Evolutionary conservation across 139 green algal genomes (phyloP), one percentile per base, ranked within the genome.

Genomic region (Chlamydomonas applanata): DNA sequence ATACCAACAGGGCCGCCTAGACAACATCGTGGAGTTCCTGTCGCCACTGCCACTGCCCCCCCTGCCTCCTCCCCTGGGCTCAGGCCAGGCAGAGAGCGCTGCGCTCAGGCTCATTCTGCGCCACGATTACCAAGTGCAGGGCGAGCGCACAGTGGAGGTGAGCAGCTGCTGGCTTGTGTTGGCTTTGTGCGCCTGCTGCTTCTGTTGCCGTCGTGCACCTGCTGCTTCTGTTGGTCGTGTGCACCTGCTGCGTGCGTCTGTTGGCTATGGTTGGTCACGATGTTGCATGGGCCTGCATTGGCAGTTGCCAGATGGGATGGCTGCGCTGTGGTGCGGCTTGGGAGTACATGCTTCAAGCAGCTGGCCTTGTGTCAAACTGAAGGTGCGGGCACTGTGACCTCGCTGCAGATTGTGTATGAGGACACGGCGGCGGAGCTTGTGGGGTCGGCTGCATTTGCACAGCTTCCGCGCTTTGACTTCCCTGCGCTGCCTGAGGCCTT

Each of bases 21-120:
- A 89, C 83, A 89, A 89, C 62, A 71, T 86, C 3, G 83, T 89
- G 53, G 83, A 89, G 83, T 72, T 89, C 30, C 66, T 89, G 24
- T 20, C 19, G 33, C 40, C 71, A 69, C 14, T 25, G 25, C 35
- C 40, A 2, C 59, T 70, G 49, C 33, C 22, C 11, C 16, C 25
- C 30, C 54, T 19, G 17, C 3, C n/a, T 49, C 2, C 29, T 25
- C 34, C 24, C 20, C 20, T 61, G 67, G 13, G 53, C 30, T 30
- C 40, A 14, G 30, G 32, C 44, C 29, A 22, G 52, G 24, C 19
- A 25, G 74, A 82, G 4, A 70, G 73, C 1, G 78, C 83, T 1
- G 76, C 75, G 1, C 35, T 78, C 30, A 56, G 83, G 22, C 36
- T 85, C 19, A 84, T 69, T 2, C 73, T 88, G 59, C 54, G 76